Percentiles rank a stretch among this genome's conserved stretches.
Conservation (phyloP, 1,284 basidiomycete species). For the Fomitopsis pinicola region DNA sequence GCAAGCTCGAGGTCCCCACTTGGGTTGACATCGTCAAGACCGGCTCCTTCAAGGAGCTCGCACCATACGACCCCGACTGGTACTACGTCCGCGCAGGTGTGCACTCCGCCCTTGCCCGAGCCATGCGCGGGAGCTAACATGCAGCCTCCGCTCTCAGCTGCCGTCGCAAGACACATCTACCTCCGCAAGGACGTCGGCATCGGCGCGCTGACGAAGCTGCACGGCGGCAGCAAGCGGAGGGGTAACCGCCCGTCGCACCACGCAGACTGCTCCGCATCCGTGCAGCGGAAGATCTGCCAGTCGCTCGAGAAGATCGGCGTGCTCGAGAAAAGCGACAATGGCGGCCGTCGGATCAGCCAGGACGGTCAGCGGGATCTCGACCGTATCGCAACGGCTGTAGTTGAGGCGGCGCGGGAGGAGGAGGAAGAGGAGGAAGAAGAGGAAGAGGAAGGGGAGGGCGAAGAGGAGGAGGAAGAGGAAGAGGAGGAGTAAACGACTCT, state of each 20-base stretch:
- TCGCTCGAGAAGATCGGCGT: slow-evolving; percentile 99
- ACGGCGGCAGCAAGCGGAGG: slow-evolving; percentile 94
- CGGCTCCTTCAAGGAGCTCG: slow-evolving; percentile 96
- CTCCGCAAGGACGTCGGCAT: slow-evolving; percentile 98
- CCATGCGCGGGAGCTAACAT: neutral
- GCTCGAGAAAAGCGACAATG: slow-evolving; percentile 90
- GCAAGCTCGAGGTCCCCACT: slow-evolving; percentile 97
- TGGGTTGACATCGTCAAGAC: slow-evolving; percentile 99
- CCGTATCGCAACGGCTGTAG: slow-evolving; percentile 96
- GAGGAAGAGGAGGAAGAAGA: slow-evolving; percentile 88
- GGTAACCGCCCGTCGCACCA: slow-evolving; percentile 97
- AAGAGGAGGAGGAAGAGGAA: slow-evolving; percentile 57
- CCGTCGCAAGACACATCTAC: slow-evolving; percentile 99
- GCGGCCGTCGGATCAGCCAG: slow-evolving; percentile 94
- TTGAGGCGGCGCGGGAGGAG: slow-evolving; percentile 83
- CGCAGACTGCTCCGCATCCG: slow-evolving; percentile 80
- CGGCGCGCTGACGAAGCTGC: slow-evolving; percentile 94
- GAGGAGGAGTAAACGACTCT: slow-evolving; percentile 22
- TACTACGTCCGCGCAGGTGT: slow-evolving; percentile 97
- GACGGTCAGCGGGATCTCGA: slow-evolving; percentile 98
- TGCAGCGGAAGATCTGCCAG: slow-evolving; percentile 92
- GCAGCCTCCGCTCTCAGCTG: slow-evolving; percentile 50
- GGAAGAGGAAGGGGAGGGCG: slow-evolving; percentile 79
- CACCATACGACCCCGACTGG: slow-evolving; percentile 99
- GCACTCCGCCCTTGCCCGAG: slow-evolving; percentile 22